A percentile compares a stretch with the other conserved stretches of the same genome.
Evolutionary conservation across 2,329 filamentous ascomycete genomes (phyloP).

Genomic region (Alternaria sp.): DNA sequence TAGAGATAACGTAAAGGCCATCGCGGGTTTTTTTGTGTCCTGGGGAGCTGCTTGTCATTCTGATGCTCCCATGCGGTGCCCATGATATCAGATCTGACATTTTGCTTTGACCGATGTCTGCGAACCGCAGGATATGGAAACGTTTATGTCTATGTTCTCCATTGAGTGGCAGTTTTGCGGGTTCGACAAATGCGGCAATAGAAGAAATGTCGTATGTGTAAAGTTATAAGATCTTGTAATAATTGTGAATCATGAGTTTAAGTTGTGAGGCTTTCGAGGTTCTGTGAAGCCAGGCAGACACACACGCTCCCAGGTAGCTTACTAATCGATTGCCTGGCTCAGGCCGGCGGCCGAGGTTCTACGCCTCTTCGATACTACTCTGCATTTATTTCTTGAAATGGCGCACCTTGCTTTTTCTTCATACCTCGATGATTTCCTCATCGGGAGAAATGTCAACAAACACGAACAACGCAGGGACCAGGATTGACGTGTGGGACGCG

Average conservation of each 20-base stretch:
- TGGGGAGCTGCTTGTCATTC: neutral
- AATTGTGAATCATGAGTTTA: neutral
- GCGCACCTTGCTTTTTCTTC: neutral
- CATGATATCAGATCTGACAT: neutral
- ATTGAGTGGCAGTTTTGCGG: neutral
- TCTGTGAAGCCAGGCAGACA: neutral
- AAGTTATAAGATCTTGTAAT: neutral
- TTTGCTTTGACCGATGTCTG: neutral
- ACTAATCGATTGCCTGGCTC: neutral
- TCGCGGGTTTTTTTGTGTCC: neutral
- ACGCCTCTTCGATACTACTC: neutral
- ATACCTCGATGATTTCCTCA: neutral
- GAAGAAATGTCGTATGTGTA: neutral
- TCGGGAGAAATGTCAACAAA: neutral
- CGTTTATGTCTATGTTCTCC: neutral
- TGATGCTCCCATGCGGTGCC: neutral
- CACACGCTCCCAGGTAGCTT: neutral
- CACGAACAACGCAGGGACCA: slow-evolving; percentile 3
- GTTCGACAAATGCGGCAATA: neutral
- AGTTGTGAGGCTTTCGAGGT: neutral
- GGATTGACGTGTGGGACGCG: slow-evolving; percentile 2
- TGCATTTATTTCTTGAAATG: neutral
- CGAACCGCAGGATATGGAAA: neutral
- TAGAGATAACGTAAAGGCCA: neutral
- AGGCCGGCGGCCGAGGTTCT: neutral